phyloP scores from a whole-genome alignment of 257 asterid genomes.

The Solanum habrochaites region DNA sequence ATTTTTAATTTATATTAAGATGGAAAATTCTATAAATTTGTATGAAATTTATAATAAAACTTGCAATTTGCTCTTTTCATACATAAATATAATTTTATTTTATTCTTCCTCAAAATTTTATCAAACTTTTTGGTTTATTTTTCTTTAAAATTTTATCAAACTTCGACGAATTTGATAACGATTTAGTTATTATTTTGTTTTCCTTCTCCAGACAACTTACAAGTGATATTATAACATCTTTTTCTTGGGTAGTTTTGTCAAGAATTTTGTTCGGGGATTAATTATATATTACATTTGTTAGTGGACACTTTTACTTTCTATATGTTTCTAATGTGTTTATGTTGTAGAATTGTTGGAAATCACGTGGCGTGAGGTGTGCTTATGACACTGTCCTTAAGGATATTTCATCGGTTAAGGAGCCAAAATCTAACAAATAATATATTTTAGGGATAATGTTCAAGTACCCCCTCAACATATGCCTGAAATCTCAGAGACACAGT shows the following conservation, averaged over 20 bases:
- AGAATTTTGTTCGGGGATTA: neutral
- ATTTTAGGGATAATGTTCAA: too few species aligned
- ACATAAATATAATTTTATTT: neutral
- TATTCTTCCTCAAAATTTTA: neutral
- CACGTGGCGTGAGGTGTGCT: too few species aligned
- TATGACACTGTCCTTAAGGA: too few species aligned
- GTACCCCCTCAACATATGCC: too few species aligned
- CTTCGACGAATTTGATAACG: neutral
- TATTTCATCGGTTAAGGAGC: too few species aligned
- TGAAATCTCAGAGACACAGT: too few species aligned
- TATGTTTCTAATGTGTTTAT: neutral
- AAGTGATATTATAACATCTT: neutral
- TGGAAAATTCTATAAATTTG: neutral
- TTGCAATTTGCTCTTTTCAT: neutral
- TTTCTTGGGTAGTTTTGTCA: neutral
- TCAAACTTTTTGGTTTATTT: neutral
- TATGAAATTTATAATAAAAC: neutral
- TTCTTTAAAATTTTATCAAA: neutral
- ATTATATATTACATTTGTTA: too few species aligned
- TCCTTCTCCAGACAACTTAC: neutral
- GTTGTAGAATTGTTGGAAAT: too few species aligned
- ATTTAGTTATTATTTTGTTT: neutral
- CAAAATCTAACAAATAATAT: too few species aligned
- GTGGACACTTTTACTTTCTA: neutral
- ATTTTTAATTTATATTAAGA: too few species aligned